Percentiles rank a stretch among this genome's conserved stretches.
phyloP scores from a whole-genome alignment of 2,329 filamentous ascomycete species.

The Cephalotrichum gorgonifer region DNA sequence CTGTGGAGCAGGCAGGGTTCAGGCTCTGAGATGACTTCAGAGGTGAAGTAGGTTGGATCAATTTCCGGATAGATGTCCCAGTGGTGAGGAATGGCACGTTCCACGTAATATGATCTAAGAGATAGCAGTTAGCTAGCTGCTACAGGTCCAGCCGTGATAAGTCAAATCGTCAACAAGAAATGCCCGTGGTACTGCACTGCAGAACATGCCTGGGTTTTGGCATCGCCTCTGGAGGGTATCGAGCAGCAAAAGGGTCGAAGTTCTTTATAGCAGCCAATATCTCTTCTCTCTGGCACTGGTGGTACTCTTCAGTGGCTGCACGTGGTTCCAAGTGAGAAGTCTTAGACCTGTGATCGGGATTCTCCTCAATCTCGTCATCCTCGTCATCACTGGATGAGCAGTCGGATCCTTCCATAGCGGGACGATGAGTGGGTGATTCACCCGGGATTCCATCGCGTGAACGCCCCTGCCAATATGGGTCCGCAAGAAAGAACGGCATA shows the following conservation, averaged over 20 bases:
- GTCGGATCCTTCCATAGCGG: not conserved
- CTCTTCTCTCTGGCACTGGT: not conserved
- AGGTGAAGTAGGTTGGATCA: not conserved
- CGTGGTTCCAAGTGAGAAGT: not conserved
- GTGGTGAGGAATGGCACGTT: not conserved
- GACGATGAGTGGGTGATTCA: not conserved
- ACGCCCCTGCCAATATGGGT: not conserved
- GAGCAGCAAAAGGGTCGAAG: slow-evolving; percentile 1
- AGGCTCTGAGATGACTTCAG: too few species aligned
- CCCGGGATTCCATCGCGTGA: not conserved
- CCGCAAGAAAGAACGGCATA: not conserved
- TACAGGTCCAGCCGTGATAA: not conserved
- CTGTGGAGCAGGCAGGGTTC: too few species aligned
- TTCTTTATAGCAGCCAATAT: slow-evolving; percentile 1
- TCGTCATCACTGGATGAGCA: not conserved
- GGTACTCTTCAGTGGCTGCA: not conserved
- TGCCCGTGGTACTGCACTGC: not conserved
- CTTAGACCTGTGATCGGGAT: not conserved
- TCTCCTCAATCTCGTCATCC: not conserved
- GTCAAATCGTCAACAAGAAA: not conserved
- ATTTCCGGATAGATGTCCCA: not conserved
- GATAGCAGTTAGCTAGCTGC: not conserved
- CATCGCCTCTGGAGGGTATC: slow-evolving; percentile 4
- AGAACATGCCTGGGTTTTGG: slow-evolving; percentile 5
- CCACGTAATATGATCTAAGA: not conserved